phyloP scores from a whole-genome alignment of 202 grass and related monocot species.

The Saccharum hybrid region DNA sequence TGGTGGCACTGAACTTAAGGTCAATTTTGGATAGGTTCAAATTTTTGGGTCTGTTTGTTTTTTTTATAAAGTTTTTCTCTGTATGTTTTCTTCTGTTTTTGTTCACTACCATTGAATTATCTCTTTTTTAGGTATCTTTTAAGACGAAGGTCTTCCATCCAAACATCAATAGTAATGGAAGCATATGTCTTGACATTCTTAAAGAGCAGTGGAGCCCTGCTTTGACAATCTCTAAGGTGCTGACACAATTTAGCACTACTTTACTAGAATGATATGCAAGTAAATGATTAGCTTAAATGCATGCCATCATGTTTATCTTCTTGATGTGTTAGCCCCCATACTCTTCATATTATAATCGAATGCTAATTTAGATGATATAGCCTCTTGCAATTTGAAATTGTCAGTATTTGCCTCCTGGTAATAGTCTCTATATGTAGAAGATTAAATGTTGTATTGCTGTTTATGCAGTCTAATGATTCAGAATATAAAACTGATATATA shows the following conservation, averaged over 20 bases:
- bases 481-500: not conserved
- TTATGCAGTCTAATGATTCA: not conserved
- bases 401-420: no score
- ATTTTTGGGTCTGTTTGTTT: not conserved
- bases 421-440: no score
- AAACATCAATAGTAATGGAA: slow-evolving; percentile 91
- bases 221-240: slow-evolving; percentile 89
- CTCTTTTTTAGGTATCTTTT: slow-evolving; percentile 64
- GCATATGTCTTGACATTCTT: slow-evolving; percentile 90
- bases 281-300: no score
- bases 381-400: no score
- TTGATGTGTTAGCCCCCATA: no score
- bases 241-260: not conserved
- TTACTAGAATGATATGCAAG: not conserved
- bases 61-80: not conserved
- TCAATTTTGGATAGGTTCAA: not conserved
- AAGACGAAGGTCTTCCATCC: slow-evolving; percentile 91
- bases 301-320: no score
- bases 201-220: slow-evolving; percentile 97
- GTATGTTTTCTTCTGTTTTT: not conserved
- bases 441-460: not conserved
- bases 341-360: no score
- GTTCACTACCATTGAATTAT: not conserved
- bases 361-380: no score
- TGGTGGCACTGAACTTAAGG: not conserved